Evolutionary conservation across 164 flowering plant species (phyloP), one percentile per base, ranked within the genome.

Genomic region (Hamamelis virginiana): DNA sequence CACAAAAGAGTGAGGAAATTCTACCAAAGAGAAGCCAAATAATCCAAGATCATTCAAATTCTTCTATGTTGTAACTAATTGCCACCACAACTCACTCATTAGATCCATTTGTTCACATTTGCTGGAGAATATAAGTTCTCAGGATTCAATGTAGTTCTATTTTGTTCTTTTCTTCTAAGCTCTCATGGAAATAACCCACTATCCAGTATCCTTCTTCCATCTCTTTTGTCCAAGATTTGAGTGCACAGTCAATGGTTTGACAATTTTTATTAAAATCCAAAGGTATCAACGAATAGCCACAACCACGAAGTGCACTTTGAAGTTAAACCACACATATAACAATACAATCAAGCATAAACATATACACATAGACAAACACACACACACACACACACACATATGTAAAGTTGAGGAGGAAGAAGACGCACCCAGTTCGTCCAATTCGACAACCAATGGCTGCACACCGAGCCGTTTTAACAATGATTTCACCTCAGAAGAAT

Each of bases 401-500:
- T 8, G 1, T 4, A 25, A 18, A 21, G 18, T 33, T 12, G 56
- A 62, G 33, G 64, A 57, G 28, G 52, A 75, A 64, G 43, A 19
- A 69, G 5, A 69, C 85, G 0, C 69, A 94, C 97, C 98, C 72
- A 94, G 26, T 78, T 88, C 85, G 61, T 94, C 98, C 89, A 94
- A 86, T 80, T 94, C 98, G 33, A 94, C 74, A 56, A 94, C 96
- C 51, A 82, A 68, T 1, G 97, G 97, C 66, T 86, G 80, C 71
- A 78, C 95, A 0, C 85, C 90, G 47, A 92, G 91, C 69, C 82
- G 75, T 75, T 88, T 90, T 75, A 94, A 88, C 86, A 94, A 66
- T 3, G 84, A 72, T 74, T 89, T 94, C 81, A 94, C 98, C 83
- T 90, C 96, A 64, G 86, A 79, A 5, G 95, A 94, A 68, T 91